These are phyloP conservation scores for Lanmaoa pseudosensibilis DNA, from an alignment of 768 basidiomycete species.

Conservation along the genomic window DNA sequence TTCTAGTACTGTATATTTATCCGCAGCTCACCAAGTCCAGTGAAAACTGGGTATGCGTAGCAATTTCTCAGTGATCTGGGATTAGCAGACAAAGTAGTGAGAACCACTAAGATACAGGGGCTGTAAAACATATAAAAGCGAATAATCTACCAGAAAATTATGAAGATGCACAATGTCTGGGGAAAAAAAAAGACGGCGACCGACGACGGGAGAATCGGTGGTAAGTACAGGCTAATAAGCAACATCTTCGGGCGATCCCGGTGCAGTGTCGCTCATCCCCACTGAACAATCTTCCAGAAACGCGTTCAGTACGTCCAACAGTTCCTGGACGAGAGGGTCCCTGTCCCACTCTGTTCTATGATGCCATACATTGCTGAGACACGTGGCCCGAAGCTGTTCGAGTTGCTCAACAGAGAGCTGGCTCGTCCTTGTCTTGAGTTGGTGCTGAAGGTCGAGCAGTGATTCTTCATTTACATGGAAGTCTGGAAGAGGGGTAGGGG, in stretches of 20 bases:
- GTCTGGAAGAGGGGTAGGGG: conserved; percentile 73
- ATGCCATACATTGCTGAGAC: conserved; percentile 80
- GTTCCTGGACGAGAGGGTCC: conserved; percentile 56
- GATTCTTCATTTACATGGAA: conserved; percentile 62
- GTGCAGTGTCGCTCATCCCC: conserved; percentile 15
- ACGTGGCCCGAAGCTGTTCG: conserved; percentile 88
- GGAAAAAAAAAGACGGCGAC: too few species aligned
- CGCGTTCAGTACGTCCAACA: conserved; percentile 54
- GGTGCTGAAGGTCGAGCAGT: conserved; percentile 48
- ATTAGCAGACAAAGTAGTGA: conserved; percentile 6
- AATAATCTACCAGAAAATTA: conserved; percentile 23
- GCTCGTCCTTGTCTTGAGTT: conserved; percentile 55
- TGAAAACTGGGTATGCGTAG: too few species aligned
- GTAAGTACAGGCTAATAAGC: conserved; percentile 2
- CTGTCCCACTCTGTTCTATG: conserved; percentile 84
- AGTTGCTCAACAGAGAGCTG: conserved; percentile 81
- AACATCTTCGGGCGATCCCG: neutral
- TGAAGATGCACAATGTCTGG: neutral
- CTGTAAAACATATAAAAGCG: conserved; percentile 14
- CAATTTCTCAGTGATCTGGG: neutral
- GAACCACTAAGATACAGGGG: conserved; percentile 22
- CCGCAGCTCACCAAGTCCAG: too few species aligned
- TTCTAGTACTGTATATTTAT: too few species aligned
- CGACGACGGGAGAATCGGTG: neutral
- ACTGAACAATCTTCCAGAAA: conserved; percentile 65